Base-by-base conservation (phyloP, 805 yeast species). In the Yamadazyma philogaea region DNA sequence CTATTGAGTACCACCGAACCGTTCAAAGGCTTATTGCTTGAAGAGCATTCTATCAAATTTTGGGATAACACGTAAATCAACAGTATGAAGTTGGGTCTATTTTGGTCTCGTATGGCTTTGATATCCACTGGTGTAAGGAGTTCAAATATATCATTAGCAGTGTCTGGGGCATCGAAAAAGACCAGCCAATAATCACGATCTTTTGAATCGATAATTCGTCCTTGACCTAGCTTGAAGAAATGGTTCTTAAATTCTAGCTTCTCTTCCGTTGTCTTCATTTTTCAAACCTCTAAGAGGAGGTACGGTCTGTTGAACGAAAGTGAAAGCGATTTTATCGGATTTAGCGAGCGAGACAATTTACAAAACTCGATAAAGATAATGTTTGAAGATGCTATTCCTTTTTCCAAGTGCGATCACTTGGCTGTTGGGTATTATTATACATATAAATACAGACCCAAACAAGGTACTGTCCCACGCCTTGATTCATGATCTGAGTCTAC, bases 241-340 rank as follows among this genome's bases (percentile, higher is more conserved):
- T 81, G 87, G 53, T 74, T 75, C 56, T 78, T 80, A 60, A 79
- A 76, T 41, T 69, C 67, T 30, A 77, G 64, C 54, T 74, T 82
- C 18, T 90, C 85, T 44, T 85, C 91, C n/a, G 82, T 68, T 24
- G 82, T 76, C 32, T 84, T 89, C 95, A 87, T 87, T 30, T 30
- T 30, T 14, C 15, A 6, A 30, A 30, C 18, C 33, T 10, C 33
- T 15, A 18, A 30, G n/a, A 30, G 18, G n/a, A n/a, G n/a, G 31
- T 34, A 43, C 15, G n/a, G n/a, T n/a, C n/a, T n/a, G n/a, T n/a
- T n/a, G n/a, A n/a, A n/a, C n/a, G n/a, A n/a, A n/a, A n/a, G n/a
- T 24, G 28, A 24, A 24, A n/a, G 28, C 10, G 26, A 11, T 24
- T 24, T 24, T 24, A 24, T 7, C 28, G 28, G 28, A 24, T 24